These are phyloP conservation scores for Aphanoascus verrucosus DNA, from an alignment of 2,329 filamentous ascomycete genomes.

Conservation along the genomic window DNA sequence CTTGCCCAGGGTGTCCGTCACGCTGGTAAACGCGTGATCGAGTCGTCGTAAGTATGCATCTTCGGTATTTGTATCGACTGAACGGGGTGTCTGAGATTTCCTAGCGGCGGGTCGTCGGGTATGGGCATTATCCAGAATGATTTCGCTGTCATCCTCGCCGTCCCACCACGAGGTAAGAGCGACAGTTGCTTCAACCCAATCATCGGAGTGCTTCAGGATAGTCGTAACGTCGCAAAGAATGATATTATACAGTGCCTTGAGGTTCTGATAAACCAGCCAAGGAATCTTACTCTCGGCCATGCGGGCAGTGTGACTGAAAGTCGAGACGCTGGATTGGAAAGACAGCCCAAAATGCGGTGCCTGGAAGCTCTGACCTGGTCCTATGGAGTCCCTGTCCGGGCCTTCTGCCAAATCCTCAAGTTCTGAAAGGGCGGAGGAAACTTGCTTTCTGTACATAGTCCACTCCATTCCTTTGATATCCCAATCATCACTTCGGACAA, in stretches of 20 bases:
- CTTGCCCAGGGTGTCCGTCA: conserved; percentile 55
- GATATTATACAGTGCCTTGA: conserved; percentile 70
- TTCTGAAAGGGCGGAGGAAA: conserved; percentile 56
- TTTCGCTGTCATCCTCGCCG: conserved; percentile 53
- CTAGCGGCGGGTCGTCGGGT: conserved; percentile 11
- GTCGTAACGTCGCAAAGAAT: conserved; percentile 64
- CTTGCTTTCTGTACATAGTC: conserved; percentile 69
- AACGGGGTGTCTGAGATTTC: conserved; percentile 28
- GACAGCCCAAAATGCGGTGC: conserved; percentile 35
- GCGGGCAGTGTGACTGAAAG: conserved; percentile 54
- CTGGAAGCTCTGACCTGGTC: conserved; percentile 37
- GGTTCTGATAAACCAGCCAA: conserved; percentile 78
- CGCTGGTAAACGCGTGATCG: conserved; percentile 55
- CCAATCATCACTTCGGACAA: conserved; percentile 56
- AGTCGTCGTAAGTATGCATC: conserved; percentile 66
- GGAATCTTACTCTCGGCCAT: conserved; percentile 79
- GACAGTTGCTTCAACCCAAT: conserved; percentile 85
- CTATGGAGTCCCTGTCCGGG: conserved; percentile 41
- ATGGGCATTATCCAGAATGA: conserved; percentile 21
- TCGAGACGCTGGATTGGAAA: conserved; percentile 44
- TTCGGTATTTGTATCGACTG: conserved; percentile 44
- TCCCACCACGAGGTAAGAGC: conserved; percentile 88
- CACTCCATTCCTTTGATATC: conserved; percentile 72
- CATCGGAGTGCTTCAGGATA: conserved; percentile 65
- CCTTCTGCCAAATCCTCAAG: conserved; percentile 73